Conservation (phyloP, 2,329 filamentous ascomycete species). For the Nannizziopsis barbatae region DNA sequence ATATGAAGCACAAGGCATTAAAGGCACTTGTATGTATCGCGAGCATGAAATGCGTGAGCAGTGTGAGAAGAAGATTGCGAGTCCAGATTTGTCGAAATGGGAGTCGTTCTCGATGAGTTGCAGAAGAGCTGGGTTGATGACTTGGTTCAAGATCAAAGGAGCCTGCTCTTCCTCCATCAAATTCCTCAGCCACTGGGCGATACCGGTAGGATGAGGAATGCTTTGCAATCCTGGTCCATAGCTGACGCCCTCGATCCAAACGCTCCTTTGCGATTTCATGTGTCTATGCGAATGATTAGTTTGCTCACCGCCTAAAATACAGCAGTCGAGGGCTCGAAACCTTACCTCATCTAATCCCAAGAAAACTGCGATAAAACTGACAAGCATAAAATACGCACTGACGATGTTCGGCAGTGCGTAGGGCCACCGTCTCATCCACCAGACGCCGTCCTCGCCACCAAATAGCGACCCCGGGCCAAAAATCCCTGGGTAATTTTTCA, state of each 20-base stretch:
- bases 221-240: slow-evolving; percentile 28
- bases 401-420: slow-evolving; percentile 60
- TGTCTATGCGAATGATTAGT: slow-evolving; percentile 19
- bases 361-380: slow-evolving; percentile 45
- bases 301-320: background rate
- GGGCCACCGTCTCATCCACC: slow-evolving; percentile 55
- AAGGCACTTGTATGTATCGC: slow-evolving; percentile 66
- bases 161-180: slow-evolving; percentile 20
- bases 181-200: slow-evolving; percentile 23
- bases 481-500: slow-evolving; percentile 48
- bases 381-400: slow-evolving; percentile 50
- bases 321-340: background rate
- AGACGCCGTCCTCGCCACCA: slow-evolving; percentile 47
- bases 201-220: slow-evolving; percentile 25
- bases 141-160: slow-evolving; percentile 22
- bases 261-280: slow-evolving; percentile 31
- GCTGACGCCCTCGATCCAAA: slow-evolving; percentile 32
- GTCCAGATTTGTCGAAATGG: slow-evolving; percentile 44
- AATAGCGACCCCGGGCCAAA: slow-evolving; percentile 52
- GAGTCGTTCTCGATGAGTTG: slow-evolving; percentile 32
- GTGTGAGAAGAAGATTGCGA: slow-evolving; percentile 43
- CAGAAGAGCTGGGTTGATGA: slow-evolving; percentile 9
- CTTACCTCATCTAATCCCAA: slow-evolving; percentile 56
- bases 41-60: slow-evolving; percentile 56
- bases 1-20: slow-evolving; percentile 64